Percentiles rank a stretch among this genome's conserved stretches.
These are phyloP conservation scores for Cutaneotrichosporon daszewskae DNA, from an alignment of 1,284 basidiomycete genomes.

Conservation along the genomic window DNA sequence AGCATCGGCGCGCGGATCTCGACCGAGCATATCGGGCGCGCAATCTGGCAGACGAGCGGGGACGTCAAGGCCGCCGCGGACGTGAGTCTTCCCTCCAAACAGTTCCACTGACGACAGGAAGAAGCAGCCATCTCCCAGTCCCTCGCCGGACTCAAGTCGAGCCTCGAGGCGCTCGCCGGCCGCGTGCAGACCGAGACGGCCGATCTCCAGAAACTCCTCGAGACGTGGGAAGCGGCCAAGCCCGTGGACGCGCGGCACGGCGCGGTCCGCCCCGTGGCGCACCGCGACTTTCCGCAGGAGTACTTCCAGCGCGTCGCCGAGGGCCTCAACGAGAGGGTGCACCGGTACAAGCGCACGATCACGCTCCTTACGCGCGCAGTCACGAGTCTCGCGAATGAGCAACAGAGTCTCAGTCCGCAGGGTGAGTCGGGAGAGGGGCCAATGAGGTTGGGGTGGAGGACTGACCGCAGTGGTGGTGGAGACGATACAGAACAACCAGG, in stretches of 20 bases:
- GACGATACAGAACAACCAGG: slow-evolving; percentile 43
- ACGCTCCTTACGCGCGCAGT: slow-evolving; percentile 36
- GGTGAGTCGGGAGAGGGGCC: too few relatives aligned
- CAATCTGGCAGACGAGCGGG: slow-evolving; percentile 37
- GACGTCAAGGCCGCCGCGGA: slow-evolving; percentile 38
- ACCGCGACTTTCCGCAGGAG: slow-evolving; percentile 42
- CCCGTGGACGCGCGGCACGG: slow-evolving; percentile 32
- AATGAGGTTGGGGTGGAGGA: too few relatives aligned
- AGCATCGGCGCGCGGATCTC: slow-evolving; percentile 26
- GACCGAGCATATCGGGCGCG: slow-evolving; percentile 30
- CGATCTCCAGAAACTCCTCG: slow-evolving; percentile 33
- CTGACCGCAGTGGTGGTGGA: slow-evolving; percentile 29
- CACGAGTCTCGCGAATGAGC: slow-evolving; percentile 25
- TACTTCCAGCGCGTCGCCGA: slow-evolving; percentile 33
- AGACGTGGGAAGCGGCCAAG: slow-evolving; percentile 38
- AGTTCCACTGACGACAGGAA: slow-evolving; percentile 20
- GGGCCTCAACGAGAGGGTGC: slow-evolving; percentile 32
- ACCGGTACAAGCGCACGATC: slow-evolving; percentile 37
- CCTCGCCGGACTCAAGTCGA: slow-evolving; percentile 24
- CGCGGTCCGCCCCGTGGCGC: slow-evolving; percentile 26
- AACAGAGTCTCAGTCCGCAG: slow-evolving; percentile 33
- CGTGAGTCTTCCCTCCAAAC: slow-evolving; percentile 17
- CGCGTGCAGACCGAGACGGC: slow-evolving; percentile 28
- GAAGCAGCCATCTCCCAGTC: slow-evolving; percentile 32
- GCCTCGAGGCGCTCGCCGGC: slow-evolving; percentile 25